Conservation (phyloP, 2,329 filamentous ascomycete genomes). For the Cephalotrichum gorgonifer region DNA sequence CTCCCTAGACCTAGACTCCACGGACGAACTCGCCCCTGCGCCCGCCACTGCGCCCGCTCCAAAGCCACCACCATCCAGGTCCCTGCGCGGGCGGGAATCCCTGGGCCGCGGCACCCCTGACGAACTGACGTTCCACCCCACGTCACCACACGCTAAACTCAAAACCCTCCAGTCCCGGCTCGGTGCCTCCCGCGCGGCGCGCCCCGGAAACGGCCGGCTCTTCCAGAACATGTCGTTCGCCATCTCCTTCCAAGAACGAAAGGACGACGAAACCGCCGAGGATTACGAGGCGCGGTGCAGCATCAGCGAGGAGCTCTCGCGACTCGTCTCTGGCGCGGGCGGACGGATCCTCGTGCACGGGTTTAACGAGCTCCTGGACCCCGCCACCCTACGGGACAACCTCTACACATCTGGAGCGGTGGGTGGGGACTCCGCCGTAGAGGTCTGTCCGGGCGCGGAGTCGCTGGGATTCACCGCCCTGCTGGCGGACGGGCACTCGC, state of each 20-base stretch:
- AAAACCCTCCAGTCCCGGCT: background rate
- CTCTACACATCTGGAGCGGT: background rate
- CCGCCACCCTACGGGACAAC: slow-evolving; percentile 7
- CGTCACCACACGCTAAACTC: background rate
- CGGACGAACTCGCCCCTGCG: background rate
- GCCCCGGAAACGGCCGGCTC: slow-evolving; percentile 21
- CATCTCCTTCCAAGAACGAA: slow-evolving; percentile 54
- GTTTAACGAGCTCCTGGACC: slow-evolving; percentile 72
- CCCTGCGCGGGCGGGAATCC: slow-evolving; percentile 8
- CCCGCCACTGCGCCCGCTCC: background rate
- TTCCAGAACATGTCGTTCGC: slow-evolving; percentile 84
- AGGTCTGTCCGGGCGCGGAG: slow-evolving; percentile 40
- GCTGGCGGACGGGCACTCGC: slow-evolving; percentile 75
- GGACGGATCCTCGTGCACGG: slow-evolving; percentile 62
- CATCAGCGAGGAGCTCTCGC: slow-evolving; percentile 38
- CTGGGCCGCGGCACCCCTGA: slow-evolving; percentile 34
- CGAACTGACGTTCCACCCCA: slow-evolving; percentile 21
- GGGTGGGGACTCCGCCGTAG: slow-evolving; percentile 22
- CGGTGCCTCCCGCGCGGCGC: background rate
- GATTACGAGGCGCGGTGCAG: slow-evolving; percentile 30
- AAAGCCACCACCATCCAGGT: background rate
- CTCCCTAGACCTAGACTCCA: slow-evolving; percentile 29
- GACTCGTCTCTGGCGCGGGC: slow-evolving; percentile 58
- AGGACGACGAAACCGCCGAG: slow-evolving; percentile 40
- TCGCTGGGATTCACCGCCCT: slow-evolving; percentile 69